Evolutionary conservation across 2,329 filamentous ascomycete species (phyloP).

Genomic region (Raffaelea albimanens): DNA sequence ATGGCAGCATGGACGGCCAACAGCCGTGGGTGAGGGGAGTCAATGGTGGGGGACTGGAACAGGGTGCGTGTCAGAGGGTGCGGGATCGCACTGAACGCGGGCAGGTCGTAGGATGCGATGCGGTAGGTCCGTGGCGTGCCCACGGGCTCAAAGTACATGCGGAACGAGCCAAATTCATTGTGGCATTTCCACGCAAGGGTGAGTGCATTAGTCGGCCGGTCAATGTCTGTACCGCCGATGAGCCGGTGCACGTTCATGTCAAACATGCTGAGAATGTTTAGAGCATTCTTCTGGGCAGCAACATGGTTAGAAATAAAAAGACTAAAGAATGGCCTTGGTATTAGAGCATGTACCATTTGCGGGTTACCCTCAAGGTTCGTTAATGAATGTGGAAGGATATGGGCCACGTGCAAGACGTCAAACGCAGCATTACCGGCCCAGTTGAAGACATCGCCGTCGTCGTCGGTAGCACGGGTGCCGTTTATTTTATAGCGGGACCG

Average conservation of each 20-base stretch:
- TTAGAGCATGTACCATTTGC: not conserved
- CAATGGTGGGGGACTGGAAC: not conserved
- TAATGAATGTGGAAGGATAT: not conserved
- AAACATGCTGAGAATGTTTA: not conserved
- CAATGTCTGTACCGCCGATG: not conserved
- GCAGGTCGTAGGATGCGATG: not conserved
- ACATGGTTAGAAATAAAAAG: not conserved
- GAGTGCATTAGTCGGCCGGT: not conserved
- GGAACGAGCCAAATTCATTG: not conserved
- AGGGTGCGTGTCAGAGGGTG: not conserved
- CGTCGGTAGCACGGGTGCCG: not conserved
- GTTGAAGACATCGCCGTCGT: not conserved
- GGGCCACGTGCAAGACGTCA: not conserved
- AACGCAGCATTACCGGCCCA: not conserved
- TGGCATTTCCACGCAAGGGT: not conserved
- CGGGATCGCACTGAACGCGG: not conserved
- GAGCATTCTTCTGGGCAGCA: not conserved
- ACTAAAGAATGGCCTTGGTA: not conserved
- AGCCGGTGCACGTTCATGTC: not conserved
- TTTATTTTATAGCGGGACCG: not conserved
- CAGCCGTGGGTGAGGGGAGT: not conserved
- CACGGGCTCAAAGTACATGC: not conserved
- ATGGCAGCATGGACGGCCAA: not conserved
- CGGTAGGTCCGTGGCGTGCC: not conserved
- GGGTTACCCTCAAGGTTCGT: not conserved